phyloP scores from a whole-genome alignment of 176 grass and related monocot genomes.

The Stipa capillata region DNA sequence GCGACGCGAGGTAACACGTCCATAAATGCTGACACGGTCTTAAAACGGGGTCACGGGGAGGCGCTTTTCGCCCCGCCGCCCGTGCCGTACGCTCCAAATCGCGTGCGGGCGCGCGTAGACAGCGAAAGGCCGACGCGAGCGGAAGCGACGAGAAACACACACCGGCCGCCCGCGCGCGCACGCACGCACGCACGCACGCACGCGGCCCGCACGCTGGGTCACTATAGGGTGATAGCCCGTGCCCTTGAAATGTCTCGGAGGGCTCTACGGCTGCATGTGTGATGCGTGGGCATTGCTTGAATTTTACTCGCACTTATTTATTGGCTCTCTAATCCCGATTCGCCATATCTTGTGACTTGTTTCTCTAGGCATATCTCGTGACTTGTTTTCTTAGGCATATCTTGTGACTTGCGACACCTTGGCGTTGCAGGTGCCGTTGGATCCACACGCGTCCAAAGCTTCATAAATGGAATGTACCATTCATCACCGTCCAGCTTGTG shows the following conservation, averaged over 20 bases:
- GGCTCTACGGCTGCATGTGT: no score
- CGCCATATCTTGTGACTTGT: no score
- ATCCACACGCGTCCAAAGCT: background rate
- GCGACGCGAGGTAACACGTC: background rate
- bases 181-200: background rate
- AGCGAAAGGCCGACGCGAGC: background rate
- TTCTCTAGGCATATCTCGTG: background rate
- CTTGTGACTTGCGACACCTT: background rate
- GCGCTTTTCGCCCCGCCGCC: background rate
- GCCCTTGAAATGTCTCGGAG: background rate
- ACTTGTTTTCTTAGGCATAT: background rate
- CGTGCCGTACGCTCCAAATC: background rate
- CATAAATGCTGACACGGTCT: constrained; percentile 28
- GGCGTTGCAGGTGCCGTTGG: background rate
- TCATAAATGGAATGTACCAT: background rate
- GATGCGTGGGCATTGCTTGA: background rate
- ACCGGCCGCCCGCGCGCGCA: background rate
- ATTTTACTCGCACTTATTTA: background rate
- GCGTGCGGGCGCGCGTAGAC: background rate
- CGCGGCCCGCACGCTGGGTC: background rate
- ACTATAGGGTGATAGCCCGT: background rate
- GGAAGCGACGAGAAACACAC: background rate
- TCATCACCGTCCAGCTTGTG: background rate
- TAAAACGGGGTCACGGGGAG: background rate
- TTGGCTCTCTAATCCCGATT: background rate